Evolutionary conservation across 2,329 filamentous ascomycete genomes (phyloP), one percentile per base, ranked within the genome.

Genomic region (Colletotrichum sansevieriae): DNA sequence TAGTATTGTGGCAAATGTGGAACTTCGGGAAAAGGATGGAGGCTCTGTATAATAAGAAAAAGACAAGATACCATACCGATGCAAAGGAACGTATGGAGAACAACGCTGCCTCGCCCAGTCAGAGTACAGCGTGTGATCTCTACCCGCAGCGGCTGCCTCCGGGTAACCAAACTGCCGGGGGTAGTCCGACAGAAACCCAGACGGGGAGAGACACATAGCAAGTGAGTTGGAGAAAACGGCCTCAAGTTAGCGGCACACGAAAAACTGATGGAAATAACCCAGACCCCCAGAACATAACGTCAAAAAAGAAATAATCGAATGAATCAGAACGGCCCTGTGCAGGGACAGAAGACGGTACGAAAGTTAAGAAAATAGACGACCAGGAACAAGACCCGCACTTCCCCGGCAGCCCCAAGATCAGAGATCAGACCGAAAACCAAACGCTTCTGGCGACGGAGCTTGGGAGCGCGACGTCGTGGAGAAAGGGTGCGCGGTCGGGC

Each of bases 371-470:
- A 65, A 44, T 37, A 33, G 58, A 37, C 41, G 55, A 20, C 55
- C 49, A 35, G 47, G 65, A 65, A 65, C 35, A 18, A 44, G 61
- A 49, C 55, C 65, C 65, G 65, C 55, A 35, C 33, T 65, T 65
- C 65, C 65, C 65, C 61, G 65, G 55, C 37, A 15, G 47, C 11
- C 33, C 46, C 20, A 29, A 59, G 35, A 58, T 58, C 55, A 20
- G 47, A 68, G 55, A 68, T 68, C 61, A 60, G 65, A 65, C 65
- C 25, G 25, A 29, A 59, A 68, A n/a, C 65, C 46, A 65, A 60
- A 55, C 65, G 47, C 43, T 46, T 41, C 51, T 57, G 43, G 59
- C 33, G 35, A 43, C 63, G 39, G 61, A 39, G 61, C 55, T 29
- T 29, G 29, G 29, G 29, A 29, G 29, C 29, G 29, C 41, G 25